Evolutionary conservation across 208 protist species (phyloP), one percentile per base, ranked within the genome.

Genomic region (Angomonas desouzai): DNA sequence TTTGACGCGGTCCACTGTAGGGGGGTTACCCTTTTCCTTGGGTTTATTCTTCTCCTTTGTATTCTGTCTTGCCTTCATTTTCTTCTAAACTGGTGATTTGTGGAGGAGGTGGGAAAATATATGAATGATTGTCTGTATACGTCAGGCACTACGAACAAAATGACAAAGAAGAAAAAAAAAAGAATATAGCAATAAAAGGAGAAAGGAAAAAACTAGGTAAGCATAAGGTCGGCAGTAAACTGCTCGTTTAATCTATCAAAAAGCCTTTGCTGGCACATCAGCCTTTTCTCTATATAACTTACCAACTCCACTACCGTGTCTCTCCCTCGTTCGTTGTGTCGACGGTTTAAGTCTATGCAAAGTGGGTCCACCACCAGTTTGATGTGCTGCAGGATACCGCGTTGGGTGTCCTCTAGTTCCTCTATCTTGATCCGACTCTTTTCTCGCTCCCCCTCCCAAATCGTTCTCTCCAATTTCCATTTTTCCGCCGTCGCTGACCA

Each of bases 81-180:
- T n/a, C n/a, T n/a, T n/a, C n/a, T n/a, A n/a, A n/a, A n/a, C n/a
- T n/a, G n/a, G n/a, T n/a, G n/a, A n/a, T n/a, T n/a, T n/a, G n/a
- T n/a, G n/a, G n/a, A n/a, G n/a, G n/a, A n/a, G n/a, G n/a, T n/a
- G n/a, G n/a, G n/a, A n/a, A n/a, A n/a, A n/a, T n/a, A n/a, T n/a
- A 49, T 49, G 27, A 6, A 20, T 49, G 20, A 16, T 49, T 23
- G 20, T 49, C 27, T 49, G 18, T 20, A 55, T 18, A 27, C 51
- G 11, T 57, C 3, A 57, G 22, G 7, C 29, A 43, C 25, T 1
- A 13, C 2, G 6, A 30, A 40, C 36, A 20, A 57, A 29, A 60
- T 38, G n/a, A 40, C 32, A 48, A 67, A 11, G 32, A 33, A 47
- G 27, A 63, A 48, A 51, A 22, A 48, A 67, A 60, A 47, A 30